Evolutionary conservation across 1,139 yeast species (phyloP).

Genomic region (Hyphopichia khmerensis): DNA sequence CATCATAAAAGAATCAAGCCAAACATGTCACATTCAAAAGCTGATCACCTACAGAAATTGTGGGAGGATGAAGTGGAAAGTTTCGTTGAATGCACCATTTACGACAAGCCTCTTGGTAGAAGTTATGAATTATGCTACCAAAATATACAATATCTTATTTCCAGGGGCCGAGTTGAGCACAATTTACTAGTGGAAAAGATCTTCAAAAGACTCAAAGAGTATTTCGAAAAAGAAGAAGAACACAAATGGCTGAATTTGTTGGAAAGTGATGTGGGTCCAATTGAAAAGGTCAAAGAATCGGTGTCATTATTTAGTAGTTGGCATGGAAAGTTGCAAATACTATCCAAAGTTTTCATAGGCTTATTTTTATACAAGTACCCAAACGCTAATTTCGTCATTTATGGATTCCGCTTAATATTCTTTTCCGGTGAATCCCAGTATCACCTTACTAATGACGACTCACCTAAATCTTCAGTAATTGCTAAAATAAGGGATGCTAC

Average conservation of each 20-base stretch:
- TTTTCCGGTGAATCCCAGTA: too few relatives aligned
- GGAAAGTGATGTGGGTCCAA: background rate
- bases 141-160: slow-evolving; percentile 34
- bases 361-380: too few relatives aligned
- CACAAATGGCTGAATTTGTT: background rate
- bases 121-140: slow-evolving; percentile 29
- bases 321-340: background rate
- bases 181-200: slow-evolving; percentile 23
- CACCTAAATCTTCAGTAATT: too few relatives aligned
- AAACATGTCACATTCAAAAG: background rate
- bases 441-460: too few relatives aligned
- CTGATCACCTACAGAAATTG: background rate
- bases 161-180: slow-evolving; percentile 32
- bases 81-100: background rate
- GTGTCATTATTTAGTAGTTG: background rate
- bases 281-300: background rate
- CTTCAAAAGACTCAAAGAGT: slow-evolving; percentile 1
- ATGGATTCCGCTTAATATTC: too few relatives aligned
- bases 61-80: background rate
- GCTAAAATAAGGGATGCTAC: too few relatives aligned
- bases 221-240: background rate
- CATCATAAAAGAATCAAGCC: slow-evolving; percentile 12
- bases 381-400: too few relatives aligned
- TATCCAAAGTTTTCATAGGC: too few relatives aligned
- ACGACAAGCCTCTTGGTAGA: background rate